Percentiles rank a stretch among this genome's conserved stretches.
Conservation (phyloP, 2,329 filamentous ascomycete species). For the Colletotrichum zoysiae region DNA sequence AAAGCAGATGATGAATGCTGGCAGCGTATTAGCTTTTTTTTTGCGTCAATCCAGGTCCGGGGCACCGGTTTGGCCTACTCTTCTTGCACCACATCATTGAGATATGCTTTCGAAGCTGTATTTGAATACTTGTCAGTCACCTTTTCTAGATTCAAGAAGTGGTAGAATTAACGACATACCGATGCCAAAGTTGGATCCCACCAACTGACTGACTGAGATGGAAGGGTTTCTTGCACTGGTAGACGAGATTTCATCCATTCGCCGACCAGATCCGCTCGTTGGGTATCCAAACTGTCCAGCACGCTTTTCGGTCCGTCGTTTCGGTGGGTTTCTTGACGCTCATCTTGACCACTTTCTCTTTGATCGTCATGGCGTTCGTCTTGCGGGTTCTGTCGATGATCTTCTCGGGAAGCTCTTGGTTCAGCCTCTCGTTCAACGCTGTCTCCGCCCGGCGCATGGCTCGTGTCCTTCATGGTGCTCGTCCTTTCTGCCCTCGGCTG, state of each 20-base stretch:
- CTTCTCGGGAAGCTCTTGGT: not conserved
- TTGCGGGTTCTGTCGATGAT: not conserved
- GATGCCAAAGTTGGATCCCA: conserved; percentile 24
- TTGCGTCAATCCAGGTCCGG: not conserved
- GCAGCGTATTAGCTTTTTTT: not conserved
- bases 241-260: conserved; percentile 22
- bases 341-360: not conserved
- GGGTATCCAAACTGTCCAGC: conserved; percentile 4
- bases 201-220: conserved; percentile 30
- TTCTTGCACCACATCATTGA: conserved; percentile 31
- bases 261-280: not conserved
- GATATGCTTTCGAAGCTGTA: conserved; percentile 20
- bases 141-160: not conserved
- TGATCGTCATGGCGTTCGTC: not conserved
- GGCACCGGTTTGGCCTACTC: not conserved
- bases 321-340: not conserved
- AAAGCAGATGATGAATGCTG: conserved; percentile 27
- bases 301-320: not conserved
- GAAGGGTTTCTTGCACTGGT: conserved; percentile 18
- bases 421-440: not conserved
- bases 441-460: not conserved
- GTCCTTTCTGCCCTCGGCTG: not conserved
- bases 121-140: not conserved
- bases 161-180: not conserved
- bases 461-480: not conserved